Conservation (phyloP, 2,329 filamentous ascomycete genomes). For the Colletotrichum karsti region DNA sequence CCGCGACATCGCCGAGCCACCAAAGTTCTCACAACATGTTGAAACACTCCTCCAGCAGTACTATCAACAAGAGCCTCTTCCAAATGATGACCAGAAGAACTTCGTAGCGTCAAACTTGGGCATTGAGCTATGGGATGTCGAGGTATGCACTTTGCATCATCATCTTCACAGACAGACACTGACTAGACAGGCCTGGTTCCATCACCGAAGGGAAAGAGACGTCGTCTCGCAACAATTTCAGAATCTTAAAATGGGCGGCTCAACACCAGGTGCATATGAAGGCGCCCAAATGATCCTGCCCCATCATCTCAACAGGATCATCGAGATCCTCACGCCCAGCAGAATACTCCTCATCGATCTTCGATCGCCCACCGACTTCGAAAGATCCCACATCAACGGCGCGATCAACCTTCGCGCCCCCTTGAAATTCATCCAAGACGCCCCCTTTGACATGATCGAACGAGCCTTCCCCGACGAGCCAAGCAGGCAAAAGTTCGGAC, state of each 20-base stretch:
- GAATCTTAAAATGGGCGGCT: conserved; percentile 50
- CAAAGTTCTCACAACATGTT: conserved; percentile 57
- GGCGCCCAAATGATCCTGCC: conserved; percentile 59
- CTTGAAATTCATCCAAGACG: conserved; percentile 54
- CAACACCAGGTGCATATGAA: conserved; percentile 37
- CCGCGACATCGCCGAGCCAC: conserved; percentile 48
- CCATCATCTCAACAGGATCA: conserved; percentile 57
- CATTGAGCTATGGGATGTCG: conserved; percentile 58
- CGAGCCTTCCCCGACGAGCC: conserved; percentile 58
- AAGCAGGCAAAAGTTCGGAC: conserved; percentile 54
- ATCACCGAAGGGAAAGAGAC: conserved; percentile 60
- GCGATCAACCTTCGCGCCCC: conserved; percentile 62
- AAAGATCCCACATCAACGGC: conserved; percentile 59
- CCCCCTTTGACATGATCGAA: conserved; percentile 60
- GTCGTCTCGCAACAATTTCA: conserved; percentile 54
- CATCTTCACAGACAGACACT: background rate
- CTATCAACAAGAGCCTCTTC: conserved; percentile 55
- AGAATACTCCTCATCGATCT: conserved; percentile 60
- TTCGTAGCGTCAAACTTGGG: conserved; percentile 64
- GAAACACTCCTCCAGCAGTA: conserved; percentile 62
- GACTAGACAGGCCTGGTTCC: conserved; percentile 56
- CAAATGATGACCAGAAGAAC: conserved; percentile 58
- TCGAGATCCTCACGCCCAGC: conserved; percentile 57
- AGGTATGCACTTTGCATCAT: conserved; percentile 41
- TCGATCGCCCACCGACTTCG: conserved; percentile 54